These are phyloP conservation scores for Tritrichomonas musculus DNA, from an alignment of 208 protist genomes.

Conservation along the genomic window DNA sequence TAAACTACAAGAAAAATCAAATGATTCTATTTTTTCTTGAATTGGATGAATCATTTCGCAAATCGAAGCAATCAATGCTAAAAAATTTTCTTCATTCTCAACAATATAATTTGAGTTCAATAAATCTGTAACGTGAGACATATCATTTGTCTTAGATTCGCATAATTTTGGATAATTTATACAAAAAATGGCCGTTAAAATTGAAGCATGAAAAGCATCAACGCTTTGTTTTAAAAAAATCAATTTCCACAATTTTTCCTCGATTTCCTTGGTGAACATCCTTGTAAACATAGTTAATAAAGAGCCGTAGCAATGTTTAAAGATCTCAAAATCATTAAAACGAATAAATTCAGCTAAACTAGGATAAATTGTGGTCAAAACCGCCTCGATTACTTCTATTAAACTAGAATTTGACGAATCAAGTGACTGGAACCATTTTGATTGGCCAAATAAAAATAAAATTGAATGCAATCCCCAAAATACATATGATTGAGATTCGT, in stretches of 20 bases:
- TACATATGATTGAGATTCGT: not conserved
- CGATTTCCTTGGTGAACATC: not conserved
- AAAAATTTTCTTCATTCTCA: not conserved
- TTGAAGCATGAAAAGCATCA: not conserved
- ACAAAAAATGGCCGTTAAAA: not conserved
- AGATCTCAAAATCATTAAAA: not conserved
- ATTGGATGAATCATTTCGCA: not conserved
- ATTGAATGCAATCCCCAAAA: not conserved
- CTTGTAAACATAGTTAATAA: not conserved
- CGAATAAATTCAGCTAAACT: not conserved
- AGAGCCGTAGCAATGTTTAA: not conserved
- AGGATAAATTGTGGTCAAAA: not conserved
- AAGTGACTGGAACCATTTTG: not conserved
- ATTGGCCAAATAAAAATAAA: not conserved
- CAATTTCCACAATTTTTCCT: not conserved
- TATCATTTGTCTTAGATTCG: not conserved
- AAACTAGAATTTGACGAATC: not conserved
- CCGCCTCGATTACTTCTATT: not conserved
- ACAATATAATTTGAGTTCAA: not conserved
- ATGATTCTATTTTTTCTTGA: not conserved
- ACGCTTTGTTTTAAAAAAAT: not conserved
- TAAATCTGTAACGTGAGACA: not conserved
- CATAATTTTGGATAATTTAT: not conserved
- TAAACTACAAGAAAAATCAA: not conserved
- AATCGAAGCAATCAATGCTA: not conserved